Base-by-base conservation (phyloP, 192 early-diverging fungal species). In the Coemansia sp. region DNA sequence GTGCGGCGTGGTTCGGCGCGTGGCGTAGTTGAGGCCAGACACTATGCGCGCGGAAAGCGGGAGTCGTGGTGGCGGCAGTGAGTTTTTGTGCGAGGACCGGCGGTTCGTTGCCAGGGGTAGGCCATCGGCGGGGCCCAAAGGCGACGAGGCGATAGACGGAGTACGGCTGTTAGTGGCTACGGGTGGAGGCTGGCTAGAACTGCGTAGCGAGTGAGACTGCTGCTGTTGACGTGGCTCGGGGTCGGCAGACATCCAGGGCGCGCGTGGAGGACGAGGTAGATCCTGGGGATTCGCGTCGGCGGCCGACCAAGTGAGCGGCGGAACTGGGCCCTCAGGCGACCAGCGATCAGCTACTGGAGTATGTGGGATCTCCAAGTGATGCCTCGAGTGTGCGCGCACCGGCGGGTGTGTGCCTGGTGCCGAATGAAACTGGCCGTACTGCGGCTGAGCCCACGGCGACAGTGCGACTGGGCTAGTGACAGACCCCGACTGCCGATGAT, bases 1-100 rank as follows among this genome's bases (percentile, higher is more conserved):
- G 67, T 24, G 68, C 51, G n/a, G 43, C 44, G 52, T 60, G 70
- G 68, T 60, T 33, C 47, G 59, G 6, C 69, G 72, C 8, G 72
- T 36, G 6, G 70, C 61, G 52, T 82, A 82, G 70, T 82, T 82
- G 43, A 82, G 80, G 47, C 75, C 74, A 0, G 79, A 71, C 3
- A 79, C 78, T 31, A 80, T 65, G 18, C 78, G 73, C 3, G 74
- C 55, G 7, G 78, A 46, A 2, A 80, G 59, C 16, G 65, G 70
- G 4, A 47, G 60, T 12, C 74, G 74, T 1, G 71, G 67, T 16
- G 70, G 71, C 16, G 69, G 73, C 62, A 73, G 55, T 38, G 78
- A 80, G 74, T 73, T 75, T 22, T 72, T 72, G 63, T 75, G 78
- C 36, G 67, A 62, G 4, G 76, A 54, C 0, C 54, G 70, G 27